Percentiles rank a stretch among this genome's conserved stretches.
Conservation (phyloP, 805 yeast species). For the Candida endomychidarum region DNA sequence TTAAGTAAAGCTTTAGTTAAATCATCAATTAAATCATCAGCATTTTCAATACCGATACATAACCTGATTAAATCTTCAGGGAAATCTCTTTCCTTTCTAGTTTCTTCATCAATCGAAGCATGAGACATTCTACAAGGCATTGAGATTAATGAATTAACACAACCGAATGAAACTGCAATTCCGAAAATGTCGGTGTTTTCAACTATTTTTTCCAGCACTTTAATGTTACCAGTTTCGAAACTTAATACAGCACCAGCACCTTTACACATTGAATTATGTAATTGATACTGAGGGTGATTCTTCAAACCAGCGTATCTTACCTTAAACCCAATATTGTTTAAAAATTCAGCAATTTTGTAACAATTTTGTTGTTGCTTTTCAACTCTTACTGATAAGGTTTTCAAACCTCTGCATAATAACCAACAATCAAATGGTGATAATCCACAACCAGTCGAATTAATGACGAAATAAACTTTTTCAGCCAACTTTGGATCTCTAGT, state of each 20-base stretch:
- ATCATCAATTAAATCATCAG: conserved; percentile 79
- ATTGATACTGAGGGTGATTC: conserved; percentile 76
- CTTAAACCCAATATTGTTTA: conserved; percentile 65
- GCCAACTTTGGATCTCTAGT: conserved; percentile 63
- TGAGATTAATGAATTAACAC: conserved; percentile 88
- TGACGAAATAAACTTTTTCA: conserved; percentile 66
- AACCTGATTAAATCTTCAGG: conserved; percentile 90
- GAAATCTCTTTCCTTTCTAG: conserved; percentile 82
- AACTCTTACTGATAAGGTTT: conserved; percentile 81
- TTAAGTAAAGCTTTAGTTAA: conserved; percentile 65
- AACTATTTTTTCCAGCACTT: conserved; percentile 66
- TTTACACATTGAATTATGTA: conserved; percentile 72
- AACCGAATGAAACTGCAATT: conserved; percentile 91
- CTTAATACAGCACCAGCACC: conserved; percentile 91
- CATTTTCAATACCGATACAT: conserved; percentile 88
- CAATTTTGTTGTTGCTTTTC: conserved; percentile 89
- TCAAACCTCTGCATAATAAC: conserved; percentile 84
- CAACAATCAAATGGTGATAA: conserved; percentile 91
- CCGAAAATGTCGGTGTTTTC: conserved; percentile 77
- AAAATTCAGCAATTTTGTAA: conserved; percentile 68
- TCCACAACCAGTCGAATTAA: conserved; percentile 90
- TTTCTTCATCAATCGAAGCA: conserved; percentile 89
- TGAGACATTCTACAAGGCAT: conserved; percentile 97
- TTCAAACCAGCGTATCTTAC: conserved; percentile 86
- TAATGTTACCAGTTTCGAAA: conserved; percentile 80